Evolutionary conservation across 1,284 basidiomycete genomes (phyloP).

Genomic region (Malassezia pachydermatis): DNA sequence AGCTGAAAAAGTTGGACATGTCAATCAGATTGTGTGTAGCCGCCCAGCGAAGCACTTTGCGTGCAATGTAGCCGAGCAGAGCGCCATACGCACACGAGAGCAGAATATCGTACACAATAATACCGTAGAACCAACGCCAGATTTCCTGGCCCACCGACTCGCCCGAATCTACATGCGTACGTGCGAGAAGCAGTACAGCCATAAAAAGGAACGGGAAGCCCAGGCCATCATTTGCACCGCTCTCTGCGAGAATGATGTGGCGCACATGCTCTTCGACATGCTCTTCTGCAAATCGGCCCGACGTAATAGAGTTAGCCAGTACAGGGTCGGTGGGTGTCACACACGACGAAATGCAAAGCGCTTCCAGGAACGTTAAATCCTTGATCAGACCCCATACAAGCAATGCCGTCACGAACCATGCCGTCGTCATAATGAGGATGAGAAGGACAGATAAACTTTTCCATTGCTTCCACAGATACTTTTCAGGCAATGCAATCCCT

Average conservation of each 20-base stretch:
- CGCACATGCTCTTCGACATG: conserved; percentile 48
- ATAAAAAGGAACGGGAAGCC: conserved; percentile 44
- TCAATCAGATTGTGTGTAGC: conserved; percentile 47
- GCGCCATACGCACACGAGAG: conserved; percentile 47
- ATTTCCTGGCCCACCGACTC: conserved; percentile 40
- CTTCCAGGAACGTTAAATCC: conserved; percentile 47
- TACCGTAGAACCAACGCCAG: conserved; percentile 49
- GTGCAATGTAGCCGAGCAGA: conserved; percentile 48
- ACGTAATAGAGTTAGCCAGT: conserved; percentile 47
- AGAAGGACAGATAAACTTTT: conserved; percentile 46
- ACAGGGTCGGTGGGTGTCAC: conserved; percentile 51
- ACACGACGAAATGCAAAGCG: conserved; percentile 48
- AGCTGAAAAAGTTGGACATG: conserved; percentile 47
- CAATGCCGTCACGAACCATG: conserved; percentile 49
- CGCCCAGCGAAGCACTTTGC: conserved; percentile 49
- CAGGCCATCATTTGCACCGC: conserved; percentile 50
- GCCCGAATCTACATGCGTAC: conserved; percentile 25
- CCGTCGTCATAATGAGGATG: conserved; percentile 49
- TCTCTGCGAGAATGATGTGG: conserved; percentile 49
- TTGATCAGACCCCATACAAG: conserved; percentile 48
- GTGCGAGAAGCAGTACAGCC: conserved; percentile 45
- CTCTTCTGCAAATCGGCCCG: conserved; percentile 49
- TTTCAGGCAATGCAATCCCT: conserved; percentile 49
- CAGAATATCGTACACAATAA: conserved; percentile 49
- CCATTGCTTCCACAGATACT: conserved; percentile 41